phyloP scores from a whole-genome alignment of 176 grass and related monocot species.

The Metroxylon sagu region DNA sequence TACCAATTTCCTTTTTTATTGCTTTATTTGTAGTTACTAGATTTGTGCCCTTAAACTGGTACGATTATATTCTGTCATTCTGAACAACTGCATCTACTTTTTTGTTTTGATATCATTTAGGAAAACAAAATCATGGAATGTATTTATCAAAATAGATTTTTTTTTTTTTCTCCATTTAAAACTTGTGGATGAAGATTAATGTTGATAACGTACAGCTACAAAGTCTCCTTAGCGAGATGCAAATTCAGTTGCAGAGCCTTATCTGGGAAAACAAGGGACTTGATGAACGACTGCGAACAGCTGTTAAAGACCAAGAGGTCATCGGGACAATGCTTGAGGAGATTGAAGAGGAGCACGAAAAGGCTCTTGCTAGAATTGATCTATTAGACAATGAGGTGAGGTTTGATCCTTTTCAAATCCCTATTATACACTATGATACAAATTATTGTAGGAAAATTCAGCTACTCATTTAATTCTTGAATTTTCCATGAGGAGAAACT shows the following conservation, averaged over 20 bases:
- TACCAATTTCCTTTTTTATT: no score
- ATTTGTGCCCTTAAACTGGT: no score
- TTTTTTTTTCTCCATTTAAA: no score
- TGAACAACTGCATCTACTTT: no score
- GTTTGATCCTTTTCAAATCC: neutral
- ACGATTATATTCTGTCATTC: no score
- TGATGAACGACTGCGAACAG: slow-evolving; percentile 24
- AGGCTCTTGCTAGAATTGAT: slow-evolving; percentile 23
- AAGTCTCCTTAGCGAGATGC: slow-evolving; percentile 41
- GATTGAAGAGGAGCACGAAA: slow-evolving; percentile 47
- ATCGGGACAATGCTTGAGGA: slow-evolving; percentile 35
- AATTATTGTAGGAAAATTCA: no score
- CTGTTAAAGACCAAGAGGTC: slow-evolving; percentile 14
- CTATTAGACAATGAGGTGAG: slow-evolving; percentile 32
- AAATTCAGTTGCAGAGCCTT: slow-evolving; percentile 44
- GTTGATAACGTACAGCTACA: slow-evolving; percentile 15
- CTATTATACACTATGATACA: neutral
- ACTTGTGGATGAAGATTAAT: neutral
- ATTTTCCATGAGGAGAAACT: no score
- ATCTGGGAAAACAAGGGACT: slow-evolving; percentile 37
- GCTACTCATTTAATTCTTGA: no score
- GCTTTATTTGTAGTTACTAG: no score
- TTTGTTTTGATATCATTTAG: no score
- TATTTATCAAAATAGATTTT: no score
- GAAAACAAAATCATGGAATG: no score